phyloP scores from a whole-genome alignment of 2,329 filamentous ascomycete genomes.

The Cladosporium austrohemisphaericum region DNA sequence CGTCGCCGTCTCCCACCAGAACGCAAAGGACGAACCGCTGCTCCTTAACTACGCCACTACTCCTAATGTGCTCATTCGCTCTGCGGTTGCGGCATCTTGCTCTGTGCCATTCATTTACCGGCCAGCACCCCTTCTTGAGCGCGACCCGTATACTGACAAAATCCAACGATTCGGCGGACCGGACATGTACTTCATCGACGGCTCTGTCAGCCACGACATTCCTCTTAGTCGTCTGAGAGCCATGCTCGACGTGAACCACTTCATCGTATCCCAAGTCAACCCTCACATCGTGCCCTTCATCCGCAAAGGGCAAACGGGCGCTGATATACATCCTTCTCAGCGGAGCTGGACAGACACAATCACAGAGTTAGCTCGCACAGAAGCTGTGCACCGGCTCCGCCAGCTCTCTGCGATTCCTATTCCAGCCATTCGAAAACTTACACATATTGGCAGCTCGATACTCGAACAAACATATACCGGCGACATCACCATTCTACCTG shows the following conservation, averaged over 20 bases:
- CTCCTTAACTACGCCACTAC: conserved; percentile 90
- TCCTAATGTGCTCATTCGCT: conserved; percentile 94
- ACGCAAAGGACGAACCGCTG: conserved; percentile 54
- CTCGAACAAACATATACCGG: conserved; percentile 89
- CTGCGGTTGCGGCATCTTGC: conserved; percentile 91
- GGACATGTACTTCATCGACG: conserved; percentile 85
- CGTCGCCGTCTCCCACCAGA: conserved; percentile 89
- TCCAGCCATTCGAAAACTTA: conserved; percentile 1
- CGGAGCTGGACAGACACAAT: conserved; percentile 3
- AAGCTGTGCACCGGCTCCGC: conserved; percentile 2
- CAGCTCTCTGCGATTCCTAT: conserved; percentile 7
- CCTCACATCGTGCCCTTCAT: conserved; percentile 89
- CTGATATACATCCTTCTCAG: conserved; percentile 2
- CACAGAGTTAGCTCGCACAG: conserved; percentile 4
- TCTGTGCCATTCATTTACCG: conserved; percentile 86
- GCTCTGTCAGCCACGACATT: conserved; percentile 89
- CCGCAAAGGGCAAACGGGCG: conserved; percentile 56
- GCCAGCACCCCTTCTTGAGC: conserved; percentile 72
- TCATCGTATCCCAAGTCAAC: conserved; percentile 96
- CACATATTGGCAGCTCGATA: conserved; percentile 51
- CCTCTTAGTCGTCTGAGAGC: conserved; percentile 86
- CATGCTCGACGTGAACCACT: conserved; percentile 98
- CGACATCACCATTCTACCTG: conserved; percentile 89
- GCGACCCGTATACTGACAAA: conserved; percentile 76
- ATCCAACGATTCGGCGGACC: conserved; percentile 55